These are phyloP conservation scores for Paraphaeosphaeria sporulosa DNA, from an alignment of 2,329 filamentous ascomycete genomes.

Conservation along the genomic window DNA sequence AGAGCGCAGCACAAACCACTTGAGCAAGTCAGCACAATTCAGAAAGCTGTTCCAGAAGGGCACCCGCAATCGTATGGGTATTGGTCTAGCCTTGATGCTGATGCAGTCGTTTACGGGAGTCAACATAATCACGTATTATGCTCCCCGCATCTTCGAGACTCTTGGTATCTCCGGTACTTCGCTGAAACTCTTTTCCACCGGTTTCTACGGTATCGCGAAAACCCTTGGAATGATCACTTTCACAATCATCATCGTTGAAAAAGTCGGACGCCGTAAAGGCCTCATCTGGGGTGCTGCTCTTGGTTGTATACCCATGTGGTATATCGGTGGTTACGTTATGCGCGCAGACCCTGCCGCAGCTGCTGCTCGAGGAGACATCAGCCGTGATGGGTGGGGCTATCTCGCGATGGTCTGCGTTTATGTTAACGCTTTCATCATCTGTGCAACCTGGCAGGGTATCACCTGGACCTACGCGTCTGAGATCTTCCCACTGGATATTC, in stretches of 20 bases:
- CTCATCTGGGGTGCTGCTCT: constrained; percentile 59
- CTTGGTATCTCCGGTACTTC: constrained; percentile 56
- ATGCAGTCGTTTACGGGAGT: constrained; percentile 47
- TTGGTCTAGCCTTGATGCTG: constrained; percentile 50
- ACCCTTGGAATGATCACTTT: constrained; percentile 52
- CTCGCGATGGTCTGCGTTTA: constrained; percentile 64
- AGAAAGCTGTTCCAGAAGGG: constrained; percentile 50
- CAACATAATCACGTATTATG: constrained; percentile 49
- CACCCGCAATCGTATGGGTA: constrained; percentile 49
- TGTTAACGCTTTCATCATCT: constrained; percentile 63
- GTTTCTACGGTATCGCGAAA: constrained; percentile 57
- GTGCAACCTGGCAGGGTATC: constrained; percentile 53
- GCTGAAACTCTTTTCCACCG: constrained; percentile 56
- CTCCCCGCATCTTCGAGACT: constrained; percentile 48
- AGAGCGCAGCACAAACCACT: constrained; percentile 37
- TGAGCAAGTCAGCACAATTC: constrained; percentile 40
- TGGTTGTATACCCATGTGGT: constrained; percentile 60
- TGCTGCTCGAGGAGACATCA: constrained; percentile 51
- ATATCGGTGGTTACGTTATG: constrained; percentile 63
- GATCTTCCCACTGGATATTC: constrained; percentile 55
- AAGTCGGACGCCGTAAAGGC: constrained; percentile 50
- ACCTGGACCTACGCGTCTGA: constrained; percentile 58
- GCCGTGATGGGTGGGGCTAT: constrained; percentile 58
- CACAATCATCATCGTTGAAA: constrained; percentile 50
- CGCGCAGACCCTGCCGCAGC: constrained; percentile 58